Percentiles rank a stretch among this genome's conserved stretches.
These are phyloP conservation scores for Agrocybe praecox DNA, from an alignment of 768 basidiomycete species.

Conservation along the genomic window DNA sequence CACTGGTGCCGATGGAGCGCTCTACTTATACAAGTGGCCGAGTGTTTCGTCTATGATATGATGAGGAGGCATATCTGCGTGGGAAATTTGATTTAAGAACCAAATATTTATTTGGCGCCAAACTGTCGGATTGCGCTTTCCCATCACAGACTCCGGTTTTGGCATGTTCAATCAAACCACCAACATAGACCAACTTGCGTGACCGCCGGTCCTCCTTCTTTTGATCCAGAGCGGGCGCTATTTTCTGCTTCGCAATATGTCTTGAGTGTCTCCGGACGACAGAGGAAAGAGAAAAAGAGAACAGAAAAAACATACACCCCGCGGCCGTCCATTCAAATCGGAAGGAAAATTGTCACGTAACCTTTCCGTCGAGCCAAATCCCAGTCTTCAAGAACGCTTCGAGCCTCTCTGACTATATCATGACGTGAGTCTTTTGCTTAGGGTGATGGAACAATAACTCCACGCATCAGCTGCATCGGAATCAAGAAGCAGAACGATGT, in stretches of 20 bases:
- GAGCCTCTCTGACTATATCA: not conserved
- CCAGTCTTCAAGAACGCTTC: not conserved
- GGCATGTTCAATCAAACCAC: not conserved
- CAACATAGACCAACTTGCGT: not conserved
- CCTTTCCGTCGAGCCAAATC: not conserved
- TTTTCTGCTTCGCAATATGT: not conserved
- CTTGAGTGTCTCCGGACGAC: not conserved
- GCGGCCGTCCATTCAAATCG: not conserved
- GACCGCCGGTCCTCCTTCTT: not conserved
- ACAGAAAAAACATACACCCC: not conserved
- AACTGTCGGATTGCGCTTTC: not conserved
- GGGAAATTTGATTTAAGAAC: not conserved
- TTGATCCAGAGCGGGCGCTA: not conserved
- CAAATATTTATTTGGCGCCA: constrained; percentile 1
- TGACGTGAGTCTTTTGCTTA: not conserved
- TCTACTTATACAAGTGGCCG: too few species aligned
- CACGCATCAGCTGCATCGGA: too few species aligned
- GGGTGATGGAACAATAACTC: not conserved
- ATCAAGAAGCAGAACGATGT: not conserved
- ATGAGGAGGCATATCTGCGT: not conserved
- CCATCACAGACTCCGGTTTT: not conserved
- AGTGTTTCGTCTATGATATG: too few species aligned
- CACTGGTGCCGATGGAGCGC: too few species aligned
- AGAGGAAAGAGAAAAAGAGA: not conserved
- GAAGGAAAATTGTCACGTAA: not conserved